These are phyloP conservation scores for Jasminum sambac DNA, from an alignment of 257 asterid species.

Conservation along the genomic window DNA sequence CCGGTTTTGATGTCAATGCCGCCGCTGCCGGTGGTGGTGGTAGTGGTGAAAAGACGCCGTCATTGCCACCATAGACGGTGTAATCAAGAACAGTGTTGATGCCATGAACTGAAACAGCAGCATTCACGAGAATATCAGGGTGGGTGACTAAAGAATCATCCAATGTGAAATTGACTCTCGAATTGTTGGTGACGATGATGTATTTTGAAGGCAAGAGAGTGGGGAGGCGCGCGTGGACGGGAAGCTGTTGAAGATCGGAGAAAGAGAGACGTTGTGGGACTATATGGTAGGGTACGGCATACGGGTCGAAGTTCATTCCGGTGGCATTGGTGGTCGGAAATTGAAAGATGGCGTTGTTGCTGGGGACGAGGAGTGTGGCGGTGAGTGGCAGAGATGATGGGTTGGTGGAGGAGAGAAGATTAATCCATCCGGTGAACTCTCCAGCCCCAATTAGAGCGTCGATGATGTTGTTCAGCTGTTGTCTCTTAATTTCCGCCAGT, in stretches of 20 bases:
- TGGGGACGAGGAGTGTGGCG: slow-evolving; percentile 73
- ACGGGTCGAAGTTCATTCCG: slow-evolving; percentile 37
- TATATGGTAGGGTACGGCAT: slow-evolving; percentile 57
- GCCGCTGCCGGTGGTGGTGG: slow-evolving; percentile 24
- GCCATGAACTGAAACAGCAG: slow-evolving; percentile 61
- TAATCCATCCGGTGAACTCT: slow-evolving; percentile 61
- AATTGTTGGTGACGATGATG: slow-evolving; percentile 55
- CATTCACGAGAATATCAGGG: slow-evolving; percentile 40
- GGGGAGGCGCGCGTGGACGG: slow-evolving; percentile 46
- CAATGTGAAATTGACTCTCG: slow-evolving; percentile 43
- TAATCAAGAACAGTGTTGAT: slow-evolving; percentile 51
- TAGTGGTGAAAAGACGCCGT: slow-evolving; percentile 21
- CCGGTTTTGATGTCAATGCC: slow-evolving; percentile 2
- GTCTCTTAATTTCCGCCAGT: slow-evolving; percentile 24
- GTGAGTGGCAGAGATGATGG: slow-evolving; percentile 48
- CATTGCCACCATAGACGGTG: slow-evolving; percentile 30
- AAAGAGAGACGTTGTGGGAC: slow-evolving; percentile 70
- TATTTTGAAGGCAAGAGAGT: slow-evolving; percentile 54
- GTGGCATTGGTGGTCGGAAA: slow-evolving; percentile 28
- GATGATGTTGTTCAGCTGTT: slow-evolving; percentile 47
- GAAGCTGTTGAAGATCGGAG: slow-evolving; percentile 40
- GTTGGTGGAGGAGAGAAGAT: slow-evolving; percentile 48
- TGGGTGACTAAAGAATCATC: slow-evolving; percentile 50
- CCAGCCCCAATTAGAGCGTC: slow-evolving; percentile 60
- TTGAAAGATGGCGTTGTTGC: slow-evolving; percentile 46